A percentile compares a stretch with the other conserved stretches of the same genome.
Evolutionary conservation across 306 rosid genomes (phyloP).

Genomic region (Glycine soja): DNA sequence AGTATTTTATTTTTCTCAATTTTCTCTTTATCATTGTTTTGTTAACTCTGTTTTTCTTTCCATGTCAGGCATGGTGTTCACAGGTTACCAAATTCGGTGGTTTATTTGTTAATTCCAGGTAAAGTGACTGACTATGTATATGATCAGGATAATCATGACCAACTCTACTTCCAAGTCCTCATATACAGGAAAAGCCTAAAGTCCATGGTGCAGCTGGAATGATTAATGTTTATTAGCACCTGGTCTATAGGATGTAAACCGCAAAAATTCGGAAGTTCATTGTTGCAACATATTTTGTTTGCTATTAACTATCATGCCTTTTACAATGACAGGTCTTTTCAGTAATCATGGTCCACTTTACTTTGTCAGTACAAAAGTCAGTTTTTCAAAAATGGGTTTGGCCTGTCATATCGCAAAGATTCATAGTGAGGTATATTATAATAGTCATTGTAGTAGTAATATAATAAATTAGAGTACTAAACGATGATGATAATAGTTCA

Average conservation of each 20-base stretch:
- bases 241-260: constrained; percentile 16
- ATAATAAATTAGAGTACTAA: background rate
- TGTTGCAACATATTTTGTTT: constrained; percentile 31
- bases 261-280: background rate
- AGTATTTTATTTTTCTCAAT: constrained; percentile 33
- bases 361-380: constrained; percentile 77
- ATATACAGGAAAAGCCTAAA: constrained; percentile 17
- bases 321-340: constrained; percentile 78
- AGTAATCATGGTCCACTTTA: constrained; percentile 98
- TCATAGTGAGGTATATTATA: constrained; percentile 85
- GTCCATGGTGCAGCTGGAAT: constrained; percentile 23
- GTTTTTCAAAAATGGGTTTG: constrained; percentile 94
- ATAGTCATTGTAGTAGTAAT: background rate
- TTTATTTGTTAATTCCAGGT: constrained; percentile 97
- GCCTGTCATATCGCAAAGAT: constrained; percentile 97
- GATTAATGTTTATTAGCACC: constrained; percentile 30
- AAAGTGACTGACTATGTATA: constrained; percentile 39
- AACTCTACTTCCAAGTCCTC: background rate
- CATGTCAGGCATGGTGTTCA: constrained; percentile 92
- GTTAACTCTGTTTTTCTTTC: constrained; percentile 44
- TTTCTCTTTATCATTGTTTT: constrained; percentile 21
- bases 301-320: constrained; percentile 34
- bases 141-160: constrained; percentile 14
- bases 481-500: constrained; percentile 29
- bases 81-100: constrained; percentile 85